Conservation (phyloP, 2,329 filamentous ascomycete genomes). For the Lachnellula cervina region DNA sequence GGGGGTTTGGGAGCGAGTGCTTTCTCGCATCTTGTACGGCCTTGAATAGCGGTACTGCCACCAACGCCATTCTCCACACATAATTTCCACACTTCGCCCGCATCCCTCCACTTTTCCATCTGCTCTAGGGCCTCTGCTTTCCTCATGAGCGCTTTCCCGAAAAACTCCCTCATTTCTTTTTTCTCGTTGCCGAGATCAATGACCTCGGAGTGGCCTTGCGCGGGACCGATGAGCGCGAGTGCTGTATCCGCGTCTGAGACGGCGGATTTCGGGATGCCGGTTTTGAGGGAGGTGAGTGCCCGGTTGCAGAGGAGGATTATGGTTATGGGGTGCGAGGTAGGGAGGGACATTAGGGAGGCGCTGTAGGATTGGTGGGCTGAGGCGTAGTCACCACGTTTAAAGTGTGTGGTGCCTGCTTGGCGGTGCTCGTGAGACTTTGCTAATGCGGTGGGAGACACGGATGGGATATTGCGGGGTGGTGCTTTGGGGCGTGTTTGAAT, state of each 20-base stretch:
- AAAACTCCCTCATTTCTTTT: constrained; percentile 90
- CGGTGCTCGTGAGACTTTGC: constrained; percentile 74
- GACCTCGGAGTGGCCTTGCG: constrained; percentile 72
- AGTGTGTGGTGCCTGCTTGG: constrained; percentile 76
- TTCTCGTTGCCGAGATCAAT: constrained; percentile 63
- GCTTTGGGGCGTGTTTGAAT: constrained; percentile 42
- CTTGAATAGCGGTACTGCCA: constrained; percentile 77
- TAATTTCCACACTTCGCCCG: constrained; percentile 70
- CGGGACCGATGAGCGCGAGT: constrained; percentile 71
- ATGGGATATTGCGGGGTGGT: constrained; percentile 50
- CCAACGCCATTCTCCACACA: constrained; percentile 83
- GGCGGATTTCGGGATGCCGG: constrained; percentile 83
- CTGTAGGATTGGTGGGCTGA: constrained; percentile 80
- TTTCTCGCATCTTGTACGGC: constrained; percentile 83
- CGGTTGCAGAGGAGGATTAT: constrained; percentile 92
- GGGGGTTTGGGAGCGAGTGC: constrained; percentile 68
- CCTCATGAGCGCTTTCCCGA: constrained; percentile 85
- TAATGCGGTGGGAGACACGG: constrained; percentile 63
- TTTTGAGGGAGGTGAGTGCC: constrained; percentile 84
- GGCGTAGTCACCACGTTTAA: constrained; percentile 90
- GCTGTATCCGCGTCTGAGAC: constrained; percentile 80
- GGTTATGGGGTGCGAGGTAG: constrained; percentile 71
- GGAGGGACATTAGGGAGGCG: constrained; percentile 68
- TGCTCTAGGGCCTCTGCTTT: constrained; percentile 96
- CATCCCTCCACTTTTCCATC: constrained; percentile 90